Conservation (phyloP, 306 rosid genomes). For the Vachellia collinsii region DNA sequence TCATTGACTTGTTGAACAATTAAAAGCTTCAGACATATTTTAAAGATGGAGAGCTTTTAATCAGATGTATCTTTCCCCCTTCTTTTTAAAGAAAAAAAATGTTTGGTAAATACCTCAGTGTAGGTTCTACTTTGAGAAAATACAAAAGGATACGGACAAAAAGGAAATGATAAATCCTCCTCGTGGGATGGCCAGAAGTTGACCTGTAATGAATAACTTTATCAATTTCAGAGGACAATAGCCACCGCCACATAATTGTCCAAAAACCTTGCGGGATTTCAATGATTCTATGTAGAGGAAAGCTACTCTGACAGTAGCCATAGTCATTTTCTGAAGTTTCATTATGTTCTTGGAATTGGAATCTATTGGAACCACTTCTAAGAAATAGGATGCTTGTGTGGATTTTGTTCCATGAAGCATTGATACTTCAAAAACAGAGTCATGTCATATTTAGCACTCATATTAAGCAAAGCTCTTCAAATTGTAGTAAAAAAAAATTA, state of each 20-base stretch:
- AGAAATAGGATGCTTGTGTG: slow-evolving; percentile 38
- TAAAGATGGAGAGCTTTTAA: slow-evolving; percentile 52
- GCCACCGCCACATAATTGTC: slow-evolving; percentile 32
- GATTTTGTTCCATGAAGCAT: background rate
- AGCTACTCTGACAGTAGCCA: slow-evolving; percentile 30
- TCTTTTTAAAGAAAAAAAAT: background rate
- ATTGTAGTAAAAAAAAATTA: background rate
- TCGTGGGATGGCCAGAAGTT: slow-evolving; percentile 30
- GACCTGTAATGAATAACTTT: slow-evolving; percentile 36
- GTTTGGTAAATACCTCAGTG: slow-evolving; percentile 38
- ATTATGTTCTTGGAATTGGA: slow-evolving; percentile 35
- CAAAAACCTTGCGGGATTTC: slow-evolving; percentile 32
- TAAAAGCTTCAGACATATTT: slow-evolving; percentile 43
- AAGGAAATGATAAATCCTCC: slow-evolving; percentile 49
- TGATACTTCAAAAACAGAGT: background rate
- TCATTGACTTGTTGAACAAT: slow-evolving; percentile 42
- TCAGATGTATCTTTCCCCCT: background rate
- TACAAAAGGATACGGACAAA: slow-evolving; percentile 72
- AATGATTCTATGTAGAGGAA: slow-evolving; percentile 30
- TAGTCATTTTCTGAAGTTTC: slow-evolving; percentile 30
- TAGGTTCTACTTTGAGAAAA: slow-evolving; percentile 44
- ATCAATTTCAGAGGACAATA: slow-evolving; percentile 41
- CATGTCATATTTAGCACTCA: background rate
- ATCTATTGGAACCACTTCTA: slow-evolving; percentile 24
- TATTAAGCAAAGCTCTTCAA: background rate